Evolutionary conservation across 2,329 filamentous ascomycete genomes (phyloP).

Genomic region (Coniochaeta ligniaria): DNA sequence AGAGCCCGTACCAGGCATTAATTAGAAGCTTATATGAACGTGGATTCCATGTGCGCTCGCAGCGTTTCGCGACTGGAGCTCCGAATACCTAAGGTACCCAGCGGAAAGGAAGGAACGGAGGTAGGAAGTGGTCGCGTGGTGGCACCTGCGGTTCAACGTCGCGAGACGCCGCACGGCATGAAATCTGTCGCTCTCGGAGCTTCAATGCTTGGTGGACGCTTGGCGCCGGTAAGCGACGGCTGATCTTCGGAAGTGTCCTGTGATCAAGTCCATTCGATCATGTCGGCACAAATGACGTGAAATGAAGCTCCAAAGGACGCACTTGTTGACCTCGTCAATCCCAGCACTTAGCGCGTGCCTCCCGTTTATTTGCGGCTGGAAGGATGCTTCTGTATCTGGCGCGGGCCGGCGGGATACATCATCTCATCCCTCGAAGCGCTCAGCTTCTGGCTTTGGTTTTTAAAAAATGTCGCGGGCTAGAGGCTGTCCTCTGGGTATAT

Average conservation of each 20-base stretch:
- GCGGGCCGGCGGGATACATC: neutral
- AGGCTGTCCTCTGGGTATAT: neutral
- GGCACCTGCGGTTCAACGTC: neutral
- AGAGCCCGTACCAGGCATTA: neutral
- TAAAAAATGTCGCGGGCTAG: neutral
- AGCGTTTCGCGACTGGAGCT: neutral
- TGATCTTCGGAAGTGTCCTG: neutral
- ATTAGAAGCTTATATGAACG: neutral
- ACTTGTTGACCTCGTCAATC: neutral
- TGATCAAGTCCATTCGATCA: neutral
- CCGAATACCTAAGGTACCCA: neutral
- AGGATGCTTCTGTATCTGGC: neutral
- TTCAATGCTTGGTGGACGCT: neutral
- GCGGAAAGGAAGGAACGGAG: neutral
- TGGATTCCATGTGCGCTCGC: neutral
- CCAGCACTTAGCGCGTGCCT: neutral
- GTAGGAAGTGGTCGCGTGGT: neutral
- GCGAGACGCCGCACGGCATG: slow-evolving; percentile 1
- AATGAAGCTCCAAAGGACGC: neutral
- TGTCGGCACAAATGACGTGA: neutral
- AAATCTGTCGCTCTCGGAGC: neutral
- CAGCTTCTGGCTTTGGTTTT: neutral
- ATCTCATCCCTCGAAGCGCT: neutral
- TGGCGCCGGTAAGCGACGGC: neutral
- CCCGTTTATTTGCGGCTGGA: neutral